Evolutionary conservation across 345 rosid genomes (phyloP).

Genomic region (Moricandia arvensis): DNA sequence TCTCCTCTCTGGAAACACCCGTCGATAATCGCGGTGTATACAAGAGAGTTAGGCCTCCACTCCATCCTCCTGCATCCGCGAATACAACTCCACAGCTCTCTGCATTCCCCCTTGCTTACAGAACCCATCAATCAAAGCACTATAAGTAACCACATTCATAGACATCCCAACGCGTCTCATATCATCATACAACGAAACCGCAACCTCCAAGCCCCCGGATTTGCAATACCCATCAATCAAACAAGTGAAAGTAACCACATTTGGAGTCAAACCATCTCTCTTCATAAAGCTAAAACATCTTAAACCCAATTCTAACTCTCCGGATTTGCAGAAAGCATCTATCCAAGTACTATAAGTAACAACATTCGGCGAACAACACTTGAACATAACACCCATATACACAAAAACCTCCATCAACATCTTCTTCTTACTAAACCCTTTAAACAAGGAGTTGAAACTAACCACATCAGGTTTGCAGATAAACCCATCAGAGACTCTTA

Average conservation of each 20-base stretch:
- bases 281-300: conserved; percentile 40
- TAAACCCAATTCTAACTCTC: conserved; percentile 34
- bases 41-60: conserved; percentile 36
- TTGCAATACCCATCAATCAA: conserved; percentile 50
- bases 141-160: conserved; percentile 40
- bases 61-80: conserved; percentile 32
- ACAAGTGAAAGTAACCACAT: conserved; percentile 46
- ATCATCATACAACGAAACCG: conserved; percentile 37
- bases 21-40: conserved; percentile 40
- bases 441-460: conserved; percentile 47
- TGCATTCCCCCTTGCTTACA: conserved; percentile 41
- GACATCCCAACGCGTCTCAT: conserved; percentile 32
- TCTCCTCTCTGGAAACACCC: conserved; percentile 41
- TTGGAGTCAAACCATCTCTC: conserved; percentile 39
- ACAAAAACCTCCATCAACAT: conserved; percentile 38
- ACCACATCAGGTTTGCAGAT: conserved; percentile 40
- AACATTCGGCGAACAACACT: conserved; percentile 43
- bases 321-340: conserved; percentile 40
- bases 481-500: conserved; percentile 33
- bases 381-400: conserved; percentile 47
- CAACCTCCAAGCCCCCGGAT: conserved; percentile 40
- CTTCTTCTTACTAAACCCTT: conserved; percentile 46
- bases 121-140: conserved; percentile 44
- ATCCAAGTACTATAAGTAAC: conserved; percentile 47
- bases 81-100: conserved; percentile 38